phyloP scores from a whole-genome alignment of 345 rosid species.

The Arabidopsis thaliana region DNA sequence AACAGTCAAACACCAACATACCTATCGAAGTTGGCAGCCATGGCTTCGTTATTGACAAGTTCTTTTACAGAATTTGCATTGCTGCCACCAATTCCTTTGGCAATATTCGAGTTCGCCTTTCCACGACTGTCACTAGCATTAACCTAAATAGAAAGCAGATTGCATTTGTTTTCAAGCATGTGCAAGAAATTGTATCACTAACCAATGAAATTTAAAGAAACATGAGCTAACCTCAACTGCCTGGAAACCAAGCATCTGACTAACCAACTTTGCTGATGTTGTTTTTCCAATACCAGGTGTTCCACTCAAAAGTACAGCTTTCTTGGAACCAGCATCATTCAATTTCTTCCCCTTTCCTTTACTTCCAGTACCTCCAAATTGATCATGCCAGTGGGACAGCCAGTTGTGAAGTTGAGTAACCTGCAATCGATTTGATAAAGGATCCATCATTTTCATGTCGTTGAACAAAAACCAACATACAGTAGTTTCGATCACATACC shows the following conservation, averaged over 20 bases:
- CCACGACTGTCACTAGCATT: conserved; percentile 99
- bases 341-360: conserved; percentile 80
- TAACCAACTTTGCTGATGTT: conserved; percentile 86
- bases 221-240: conserved; percentile 73
- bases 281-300: conserved; percentile 98
- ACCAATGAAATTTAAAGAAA: conserved; percentile 10
- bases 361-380: conserved; percentile 63
- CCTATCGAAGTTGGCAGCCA: conserved; percentile 69
- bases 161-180: conserved; percentile 17
- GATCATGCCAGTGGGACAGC: conserved; percentile 84
- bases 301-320: conserved; percentile 90
- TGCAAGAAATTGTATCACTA: conserved; percentile 25
- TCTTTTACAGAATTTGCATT: conserved; percentile 95
- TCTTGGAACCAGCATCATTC: conserved; percentile 73
- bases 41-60: conserved; percentile 85
- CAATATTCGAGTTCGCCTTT: conserved; percentile 80
- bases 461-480: conserved; percentile 21
- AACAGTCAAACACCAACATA: conserved; percentile 42
- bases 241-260: conserved; percentile 93
- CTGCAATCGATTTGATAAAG: conserved; percentile 50
- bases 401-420: conserved; percentile 88
- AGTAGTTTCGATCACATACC: conserved; percentile 51
- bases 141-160: conserved; percentile 54
- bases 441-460: conserved; percentile 31
- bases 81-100: conserved; percentile 95